Percentiles rank a stretch among this genome's conserved stretches.
phyloP scores from a whole-genome alignment of 192 early-diverging fungal genomes.

The Dimargaris cristalligena region DNA sequence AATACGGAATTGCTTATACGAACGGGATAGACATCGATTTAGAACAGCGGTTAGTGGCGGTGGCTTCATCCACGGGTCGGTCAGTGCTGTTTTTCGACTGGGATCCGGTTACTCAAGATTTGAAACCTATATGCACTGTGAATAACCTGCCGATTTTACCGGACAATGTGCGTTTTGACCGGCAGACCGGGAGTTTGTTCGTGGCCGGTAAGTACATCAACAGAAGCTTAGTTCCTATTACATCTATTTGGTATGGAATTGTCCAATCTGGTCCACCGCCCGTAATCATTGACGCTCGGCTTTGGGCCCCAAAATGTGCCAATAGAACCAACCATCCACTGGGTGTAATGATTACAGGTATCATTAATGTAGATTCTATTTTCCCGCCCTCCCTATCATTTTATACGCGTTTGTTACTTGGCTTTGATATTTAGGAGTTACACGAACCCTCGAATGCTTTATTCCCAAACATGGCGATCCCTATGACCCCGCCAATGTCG shows the following conservation, averaged over 20 bases:
- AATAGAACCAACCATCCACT: background rate
- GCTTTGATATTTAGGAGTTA: background rate
- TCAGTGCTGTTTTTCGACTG: background rate
- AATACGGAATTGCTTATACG: background rate
- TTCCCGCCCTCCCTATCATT: background rate
- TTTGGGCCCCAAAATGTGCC: background rate
- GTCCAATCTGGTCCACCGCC: background rate
- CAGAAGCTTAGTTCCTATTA: background rate
- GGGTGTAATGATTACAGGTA: background rate
- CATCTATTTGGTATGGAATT: background rate
- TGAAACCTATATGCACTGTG: background rate
- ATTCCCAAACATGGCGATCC: background rate
- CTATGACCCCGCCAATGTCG: background rate
- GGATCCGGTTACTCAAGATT: background rate
- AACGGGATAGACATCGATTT: slow-evolving; percentile 4
- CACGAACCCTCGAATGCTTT: background rate
- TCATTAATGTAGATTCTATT: background rate
- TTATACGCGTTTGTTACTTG: background rate
- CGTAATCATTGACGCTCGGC: background rate
- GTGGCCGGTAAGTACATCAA: background rate
- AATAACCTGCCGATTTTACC: background rate
- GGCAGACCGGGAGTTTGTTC: background rate
- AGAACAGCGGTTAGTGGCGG: background rate
- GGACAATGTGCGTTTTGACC: background rate
- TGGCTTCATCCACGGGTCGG: slow-evolving; percentile 1